Base-by-base conservation (phyloP, 176 grass and related monocot genomes). In the Oryza meridionalis region DNA sequence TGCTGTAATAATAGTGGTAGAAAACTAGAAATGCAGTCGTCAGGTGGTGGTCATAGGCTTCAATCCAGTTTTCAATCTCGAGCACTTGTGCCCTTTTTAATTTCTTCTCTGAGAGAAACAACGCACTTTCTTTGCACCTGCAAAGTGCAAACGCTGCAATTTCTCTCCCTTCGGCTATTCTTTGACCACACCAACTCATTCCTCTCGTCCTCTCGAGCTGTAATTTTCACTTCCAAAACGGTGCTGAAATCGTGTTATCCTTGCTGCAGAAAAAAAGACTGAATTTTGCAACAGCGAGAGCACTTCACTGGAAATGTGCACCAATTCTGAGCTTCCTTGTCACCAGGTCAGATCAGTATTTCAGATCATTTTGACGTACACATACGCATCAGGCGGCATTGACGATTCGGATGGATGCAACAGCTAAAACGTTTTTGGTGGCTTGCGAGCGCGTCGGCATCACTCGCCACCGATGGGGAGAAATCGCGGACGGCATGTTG, bases 161-260 rank as follows among this genome's bases (percentile, higher is more conserved):
- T 58, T 58, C 53, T 16, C 55, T 79, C 37, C 37, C 42, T 50
- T 22, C 16, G 29, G 29, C 70, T 75, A 50, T 77, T 81, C 25
- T 85, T 55, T 85, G 82, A 89, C 82, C 32, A 16, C 70, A 51
- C 37, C 31, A 63, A 42, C 70, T 81, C 21, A 19, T 40, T 62
- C 63, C 27, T 26, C 53, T 49, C 62, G 26, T 70, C 77, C 27
- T 70, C 14, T 9, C 58, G 65, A 21, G 17, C 9, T 37, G 24
- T 26, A 55, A 13, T 47, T 69, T 40, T 58, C 73, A 77, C 11
- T 64, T 19, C 33, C 21, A 11, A 11, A 11, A 4, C 19, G 44
- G 65, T 42, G 32, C 3, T 80, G 1, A n/a, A 62, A 62, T 24
- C 13, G 6, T 79, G 53, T 58, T 58, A 32, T 42, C 7, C 43